These are phyloP conservation scores for Asterella californica DNA, from an alignment of 225 moss, liverwort and hornwort genomes.

Conservation along the genomic window DNA sequence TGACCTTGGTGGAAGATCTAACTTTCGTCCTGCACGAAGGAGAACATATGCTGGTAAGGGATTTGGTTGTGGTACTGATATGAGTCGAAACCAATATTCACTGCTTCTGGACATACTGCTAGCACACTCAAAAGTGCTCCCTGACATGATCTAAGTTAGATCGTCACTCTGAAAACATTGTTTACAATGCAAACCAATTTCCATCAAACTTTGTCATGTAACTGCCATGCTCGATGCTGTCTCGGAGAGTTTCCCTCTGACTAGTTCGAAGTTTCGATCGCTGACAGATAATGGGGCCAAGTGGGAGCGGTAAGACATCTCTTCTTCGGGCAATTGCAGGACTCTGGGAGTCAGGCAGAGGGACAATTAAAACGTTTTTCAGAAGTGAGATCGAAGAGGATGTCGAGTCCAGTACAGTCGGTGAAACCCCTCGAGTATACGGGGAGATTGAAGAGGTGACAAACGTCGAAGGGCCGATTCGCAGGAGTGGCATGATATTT, in stretches of 20 bases:
- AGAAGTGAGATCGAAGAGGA: slow-evolving; percentile 5
- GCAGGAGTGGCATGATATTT: slow-evolving; percentile 30
- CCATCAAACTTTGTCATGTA: background rate
- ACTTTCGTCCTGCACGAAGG: slow-evolving; percentile 37
- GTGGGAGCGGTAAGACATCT: slow-evolving; percentile 53
- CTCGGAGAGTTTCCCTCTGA: background rate
- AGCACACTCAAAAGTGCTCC: background rate
- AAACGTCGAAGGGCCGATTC: background rate
- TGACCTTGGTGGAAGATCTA: slow-evolving; percentile 45
- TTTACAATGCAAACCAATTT: too few species aligned
- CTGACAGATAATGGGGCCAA: slow-evolving; percentile 42
- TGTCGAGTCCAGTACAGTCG: background rate
- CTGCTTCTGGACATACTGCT: background rate
- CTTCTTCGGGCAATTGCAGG: slow-evolving; percentile 47
- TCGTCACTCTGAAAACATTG: too few species aligned
- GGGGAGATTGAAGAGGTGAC: slow-evolving; percentile 39
- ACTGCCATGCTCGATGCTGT: background rate
- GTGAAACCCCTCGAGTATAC: background rate
- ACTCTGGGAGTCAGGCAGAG: slow-evolving; percentile 43
- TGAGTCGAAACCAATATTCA: background rate
- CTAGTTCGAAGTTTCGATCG: background rate
- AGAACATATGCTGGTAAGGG: slow-evolving; percentile 45
- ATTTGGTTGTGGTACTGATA: background rate
- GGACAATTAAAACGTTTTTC: slow-evolving; percentile 32
- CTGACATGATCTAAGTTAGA: background rate